Conservation (phyloP, 208 protist genomes). For the Zelonia costaricensis region DNA sequence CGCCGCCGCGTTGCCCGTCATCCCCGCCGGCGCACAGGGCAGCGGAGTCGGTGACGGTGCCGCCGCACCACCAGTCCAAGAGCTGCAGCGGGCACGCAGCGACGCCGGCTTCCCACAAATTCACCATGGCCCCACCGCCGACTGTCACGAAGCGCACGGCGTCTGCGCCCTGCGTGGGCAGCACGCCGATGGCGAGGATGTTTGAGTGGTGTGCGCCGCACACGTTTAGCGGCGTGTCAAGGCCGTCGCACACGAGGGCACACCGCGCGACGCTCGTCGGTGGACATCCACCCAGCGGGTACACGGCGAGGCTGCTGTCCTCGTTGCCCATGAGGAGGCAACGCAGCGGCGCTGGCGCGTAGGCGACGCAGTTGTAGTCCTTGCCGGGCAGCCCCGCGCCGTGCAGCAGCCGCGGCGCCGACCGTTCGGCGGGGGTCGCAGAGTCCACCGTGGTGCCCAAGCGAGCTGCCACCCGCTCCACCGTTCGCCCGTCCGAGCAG, state of each 20-base stretch:
- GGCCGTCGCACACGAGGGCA: not conserved
- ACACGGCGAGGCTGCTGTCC: conserved; percentile 52
- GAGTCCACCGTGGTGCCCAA: not conserved
- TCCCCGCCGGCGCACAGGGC: not conserved
- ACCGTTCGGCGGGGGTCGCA: too few species aligned
- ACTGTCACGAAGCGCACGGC: conserved; percentile 55
- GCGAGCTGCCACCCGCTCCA: conserved; percentile 1
- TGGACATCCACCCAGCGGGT: not conserved
- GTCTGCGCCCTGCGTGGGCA: conserved; percentile 7
- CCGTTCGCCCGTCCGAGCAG: conserved; percentile 58
- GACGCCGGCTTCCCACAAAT: conserved; percentile 14
- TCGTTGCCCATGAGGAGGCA: conserved; percentile 64
- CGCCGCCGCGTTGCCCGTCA: not conserved
- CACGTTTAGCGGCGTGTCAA: conserved; percentile 23
- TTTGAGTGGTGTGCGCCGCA: conserved; percentile 78
- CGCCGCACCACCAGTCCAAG: conserved; percentile 27
- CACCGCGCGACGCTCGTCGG: not conserved
- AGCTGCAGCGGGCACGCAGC: conserved; percentile 11
- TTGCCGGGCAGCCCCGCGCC: conserved; percentile 48
- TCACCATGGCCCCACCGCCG: conserved; percentile 38
- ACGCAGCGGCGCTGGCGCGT: conserved; percentile 28
- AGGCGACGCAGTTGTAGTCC: conserved; percentile 66
- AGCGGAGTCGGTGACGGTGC: not conserved
- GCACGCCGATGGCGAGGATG: conserved; percentile 49
- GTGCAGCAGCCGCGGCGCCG: conserved; percentile 30